phyloP scores from a whole-genome alignment of 2,329 filamentous ascomycete species.

The Diaporthe ampelina region DNA sequence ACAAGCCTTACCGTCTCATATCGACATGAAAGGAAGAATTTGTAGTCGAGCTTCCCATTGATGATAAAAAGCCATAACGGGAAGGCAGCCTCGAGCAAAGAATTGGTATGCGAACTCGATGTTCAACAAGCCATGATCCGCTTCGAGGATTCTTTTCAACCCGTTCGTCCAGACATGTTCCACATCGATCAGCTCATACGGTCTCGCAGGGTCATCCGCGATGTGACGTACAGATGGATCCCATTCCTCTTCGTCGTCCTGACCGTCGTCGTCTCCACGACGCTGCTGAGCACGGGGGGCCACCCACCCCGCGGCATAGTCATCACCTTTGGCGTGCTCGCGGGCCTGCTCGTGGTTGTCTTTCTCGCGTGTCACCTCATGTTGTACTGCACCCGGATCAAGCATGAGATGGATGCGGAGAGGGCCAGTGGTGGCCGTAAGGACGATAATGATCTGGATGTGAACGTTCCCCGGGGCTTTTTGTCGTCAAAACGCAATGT shows the following conservation, averaged over 20 bases:
- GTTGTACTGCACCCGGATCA: constrained; percentile 31
- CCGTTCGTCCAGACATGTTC: background rate
- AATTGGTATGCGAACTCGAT: background rate
- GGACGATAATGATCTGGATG: too few species aligned
- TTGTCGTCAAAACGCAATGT: background rate
- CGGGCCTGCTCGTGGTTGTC: constrained; percentile 21
- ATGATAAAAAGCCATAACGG: constrained; percentile 23
- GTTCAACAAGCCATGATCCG: constrained; percentile 16
- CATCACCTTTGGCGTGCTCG: constrained; percentile 30
- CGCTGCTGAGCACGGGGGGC: constrained; percentile 32
- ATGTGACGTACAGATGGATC: constrained; percentile 33
- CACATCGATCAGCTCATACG: constrained; percentile 9
- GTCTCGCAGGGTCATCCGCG: constrained; percentile 25
- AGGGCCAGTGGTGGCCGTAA: background rate
- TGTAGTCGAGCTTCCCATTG: background rate
- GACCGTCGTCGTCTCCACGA: constrained; percentile 12
- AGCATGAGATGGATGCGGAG: background rate
- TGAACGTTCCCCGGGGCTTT: background rate
- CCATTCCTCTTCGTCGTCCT: constrained; percentile 34
- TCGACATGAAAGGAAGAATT: background rate
- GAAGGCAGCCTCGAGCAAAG: background rate
- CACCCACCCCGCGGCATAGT: constrained; percentile 26
- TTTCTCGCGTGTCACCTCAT: constrained; percentile 33
- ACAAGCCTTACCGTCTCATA: background rate
- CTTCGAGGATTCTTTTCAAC: background rate